Evolutionary conservation across 78 protist species (phyloP).

Genomic region (Polysphondylium violaceum): DNA sequence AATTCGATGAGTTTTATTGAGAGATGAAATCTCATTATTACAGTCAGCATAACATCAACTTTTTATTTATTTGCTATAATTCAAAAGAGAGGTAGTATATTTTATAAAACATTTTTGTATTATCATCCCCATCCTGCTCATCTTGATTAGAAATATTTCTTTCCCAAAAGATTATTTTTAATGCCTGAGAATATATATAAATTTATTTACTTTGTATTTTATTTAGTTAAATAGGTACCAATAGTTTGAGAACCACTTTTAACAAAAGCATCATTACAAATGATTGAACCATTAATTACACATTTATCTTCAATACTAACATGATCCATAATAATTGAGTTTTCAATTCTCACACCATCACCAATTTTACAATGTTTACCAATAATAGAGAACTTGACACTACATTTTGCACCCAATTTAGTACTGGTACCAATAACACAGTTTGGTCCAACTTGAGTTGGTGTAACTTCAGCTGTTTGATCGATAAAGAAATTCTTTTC

Average conservation of each 20-base stretch:
- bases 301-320: constrained; percentile 79
- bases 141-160: no score
- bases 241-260: constrained; percentile 6
- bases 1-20: no score
- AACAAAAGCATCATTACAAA: constrained; percentile 26
- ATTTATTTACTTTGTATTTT: not conserved
- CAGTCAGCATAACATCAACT: no score
- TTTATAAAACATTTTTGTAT: no score
- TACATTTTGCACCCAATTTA: constrained; percentile 74
- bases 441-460: constrained; percentile 75
- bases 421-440: constrained; percentile 81
- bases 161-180: no score
- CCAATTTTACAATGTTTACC: constrained; percentile 84
- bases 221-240: constrained; percentile 15
- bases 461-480: constrained; percentile 56
- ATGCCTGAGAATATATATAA: no score
- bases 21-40: no score
- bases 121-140: no score
- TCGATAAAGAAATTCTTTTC: constrained; percentile 72
- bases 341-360: constrained; percentile 71
- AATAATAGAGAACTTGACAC: constrained; percentile 76
- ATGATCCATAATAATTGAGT: constrained; percentile 86
- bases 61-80: no score
- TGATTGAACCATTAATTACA: constrained; percentile 5
- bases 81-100: no score